phyloP scores from a whole-genome alignment of 495 filamentous ascomycete genomes.

The Penicillium roqueforti region DNA sequence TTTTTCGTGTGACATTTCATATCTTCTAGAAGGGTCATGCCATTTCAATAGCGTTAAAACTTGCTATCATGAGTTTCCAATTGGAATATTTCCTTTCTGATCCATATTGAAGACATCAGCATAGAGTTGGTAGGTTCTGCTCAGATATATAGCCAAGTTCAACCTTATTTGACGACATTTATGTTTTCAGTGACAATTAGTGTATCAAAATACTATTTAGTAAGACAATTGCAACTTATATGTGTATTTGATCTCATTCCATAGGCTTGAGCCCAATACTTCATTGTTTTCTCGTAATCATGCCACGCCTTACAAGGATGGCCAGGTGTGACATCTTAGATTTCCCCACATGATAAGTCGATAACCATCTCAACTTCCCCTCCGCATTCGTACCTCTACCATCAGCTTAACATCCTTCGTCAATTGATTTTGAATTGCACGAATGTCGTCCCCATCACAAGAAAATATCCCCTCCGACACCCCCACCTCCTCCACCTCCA shows the following conservation, averaged over 20 bases:
- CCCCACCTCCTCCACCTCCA: conserved; percentile 30
- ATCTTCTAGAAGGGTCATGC: background rate
- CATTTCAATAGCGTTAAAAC: background rate
- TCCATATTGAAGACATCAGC: background rate
- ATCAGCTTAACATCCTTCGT: background rate
- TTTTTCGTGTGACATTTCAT: background rate
- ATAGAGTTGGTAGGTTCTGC: background rate
- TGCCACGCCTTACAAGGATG: background rate
- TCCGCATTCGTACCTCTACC: conserved; percentile 1
- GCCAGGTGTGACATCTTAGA: background rate
- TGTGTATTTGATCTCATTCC: too few species aligned
- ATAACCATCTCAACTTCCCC: conserved; percentile 4
- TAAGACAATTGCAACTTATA: background rate
- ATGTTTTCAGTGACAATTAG: background rate
- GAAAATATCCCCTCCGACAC: conserved; percentile 17
- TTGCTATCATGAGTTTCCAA: background rate
- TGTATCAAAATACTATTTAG: background rate
- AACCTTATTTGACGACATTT: background rate
- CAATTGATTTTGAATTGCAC: conserved; percentile 20
- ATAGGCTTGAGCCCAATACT: too few species aligned
- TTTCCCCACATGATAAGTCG: conserved; percentile 9
- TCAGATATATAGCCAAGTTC: background rate
- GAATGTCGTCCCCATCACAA: conserved; percentile 30
- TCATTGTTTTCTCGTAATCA: too few species aligned
- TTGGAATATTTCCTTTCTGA: background rate